Evolutionary conservation across 2,329 filamentous ascomycete species (phyloP), one percentile per base, ranked within the genome.

Genomic region (Hypoxylon sp.): DNA sequence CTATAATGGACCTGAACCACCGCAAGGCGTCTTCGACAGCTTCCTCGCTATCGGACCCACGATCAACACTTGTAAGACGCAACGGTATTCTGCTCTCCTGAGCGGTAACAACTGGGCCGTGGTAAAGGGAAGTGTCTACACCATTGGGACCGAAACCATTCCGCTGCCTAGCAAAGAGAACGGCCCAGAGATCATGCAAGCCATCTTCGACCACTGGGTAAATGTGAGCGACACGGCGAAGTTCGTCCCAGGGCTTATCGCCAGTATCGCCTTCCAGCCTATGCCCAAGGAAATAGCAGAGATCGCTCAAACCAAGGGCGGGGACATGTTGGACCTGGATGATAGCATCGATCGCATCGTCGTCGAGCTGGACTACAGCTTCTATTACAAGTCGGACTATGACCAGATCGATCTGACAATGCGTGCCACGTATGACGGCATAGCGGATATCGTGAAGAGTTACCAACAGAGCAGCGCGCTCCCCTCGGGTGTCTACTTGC

Each of bases 1-100:
- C 78, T 90, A 89, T 73, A 85, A 90, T 73, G 88, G 85, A 0
- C 80, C 82, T 0, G 74, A 77, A 52, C 82, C 82, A 0, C 87
- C 87, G 0, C 71, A 78, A 1, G 83, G 79, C 3, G 80, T 85
- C 1, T 90, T 91, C 62, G 79, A 82, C 60, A 82, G 83, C 60
- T 90, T 90, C 74, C 82, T 83, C 1, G 78, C 78, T 38, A 79
- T 86, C 48, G 71, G 75, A 0, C 79, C 80, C 1, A 64, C 78
- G 0, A 71, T 80, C 20, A 83, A 86, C 70, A 81, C 76, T 16
- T 79, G 78, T 51, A 81, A 82, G 71, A 80, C 80, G 2, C 83
- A 80, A 66, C 80, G 77, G 5, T 85, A 85, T 65, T 76, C 80
- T 53, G 79, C 81, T 42, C 75, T 87, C 5, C 78, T 85, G 64